Base-by-base conservation (phyloP, 768 basidiomycete species). In the Rhodotorula babjevae region DNA sequence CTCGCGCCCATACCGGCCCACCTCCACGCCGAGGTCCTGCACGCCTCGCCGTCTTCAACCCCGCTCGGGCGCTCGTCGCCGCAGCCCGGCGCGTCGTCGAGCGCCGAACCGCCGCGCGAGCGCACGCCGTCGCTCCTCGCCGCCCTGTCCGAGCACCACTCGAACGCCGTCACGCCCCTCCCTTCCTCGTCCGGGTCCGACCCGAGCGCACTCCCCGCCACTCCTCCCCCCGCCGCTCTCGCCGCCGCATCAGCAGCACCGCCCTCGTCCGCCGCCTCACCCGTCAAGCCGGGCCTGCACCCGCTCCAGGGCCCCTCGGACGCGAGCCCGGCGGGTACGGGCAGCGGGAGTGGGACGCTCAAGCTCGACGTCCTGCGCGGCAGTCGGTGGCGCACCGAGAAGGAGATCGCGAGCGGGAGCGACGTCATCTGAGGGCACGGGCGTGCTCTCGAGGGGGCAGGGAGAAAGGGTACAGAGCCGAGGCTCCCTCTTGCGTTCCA, bases 371-470 rank as follows among this genome's bases (percentile, higher is more conserved):
- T 73, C 36, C 61, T 69, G 64, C 50, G 68, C 15, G 68, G 68
- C 21, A 69, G 68, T 50, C 25, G 72, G 60, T 69, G 68, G 72
- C 50, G 68, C 31, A 69, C 72, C 19, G 68, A 69, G 65, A 56
- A 46, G 56, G 72, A 73, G 46, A 31, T 73, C 11, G 72, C 72
- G 65, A 73, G 72, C 61, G 72, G 72, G 59, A 69, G 68, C 56
- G 72, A 73, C n/a, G 64, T 69, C n/a, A 69, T 69, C 55, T 73
- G 53, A 31, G 23, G 49, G 9, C 23, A 5, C 15, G 49, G 21
- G 12, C 44, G 8, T 21, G 23, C 25, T 14, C 50, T 27, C 52
- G 21, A 19, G 15, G 25, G 6, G 33, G 55, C n/a, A 12, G 29
- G 44, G 42, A 0, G n/a, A 53, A 57, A 29, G 55, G 60, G 25